Evolutionary conservation across 2,329 filamentous ascomycete genomes (phyloP), one percentile per base, ranked within the genome.

Genomic region (Diaporthe citrichinensis): DNA sequence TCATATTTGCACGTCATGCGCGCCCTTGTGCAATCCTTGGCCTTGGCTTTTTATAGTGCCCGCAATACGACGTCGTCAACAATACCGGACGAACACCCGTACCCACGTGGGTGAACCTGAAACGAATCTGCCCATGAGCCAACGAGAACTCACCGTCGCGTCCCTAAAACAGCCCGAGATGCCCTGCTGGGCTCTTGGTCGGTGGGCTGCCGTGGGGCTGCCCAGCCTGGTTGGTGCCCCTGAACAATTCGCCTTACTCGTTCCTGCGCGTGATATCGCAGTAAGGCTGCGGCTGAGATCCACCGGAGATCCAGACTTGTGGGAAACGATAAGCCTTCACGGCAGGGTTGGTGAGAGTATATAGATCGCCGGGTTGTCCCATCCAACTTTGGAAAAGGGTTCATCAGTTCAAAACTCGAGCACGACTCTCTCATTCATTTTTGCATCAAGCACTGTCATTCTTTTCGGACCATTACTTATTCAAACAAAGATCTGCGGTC

Each of bases 221-320:
- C 65, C 46, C 23, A 53, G 46, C 44, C 46, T 41, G 49, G 23
- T 25, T 17, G 31, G 46, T 10, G 65, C 65, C 65, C 31, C 46
- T 53, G 46, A 53, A 36, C 65, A 68, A 53, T 53, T 68, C 65
- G 65, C 65, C 46, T 39, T 68, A 68, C 65, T 68, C 65, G 65
- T 46, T 68, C 4, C 46, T 36, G 23, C 31, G 31, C 65, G 20
- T 17, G 23, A 53, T 53, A 28, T 39, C 12, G 31, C n/a, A 46
- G 65, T 68, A 68, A 53, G 46, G 46, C 65, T 68, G 65, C 46
- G 46, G 28, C 65, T 53, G 46, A 68, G 65, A 9, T 68, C 46
- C 46, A 53, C 46, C n/a, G 12, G 2, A 39, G 31, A 68, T 41
- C 46, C 31, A 39, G 46, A 12, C 65, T 53, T 28, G 31, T 39